These are phyloP conservation scores for Medicago arabica DNA, from an alignment of 306 rosid species.

Conservation along the genomic window DNA sequence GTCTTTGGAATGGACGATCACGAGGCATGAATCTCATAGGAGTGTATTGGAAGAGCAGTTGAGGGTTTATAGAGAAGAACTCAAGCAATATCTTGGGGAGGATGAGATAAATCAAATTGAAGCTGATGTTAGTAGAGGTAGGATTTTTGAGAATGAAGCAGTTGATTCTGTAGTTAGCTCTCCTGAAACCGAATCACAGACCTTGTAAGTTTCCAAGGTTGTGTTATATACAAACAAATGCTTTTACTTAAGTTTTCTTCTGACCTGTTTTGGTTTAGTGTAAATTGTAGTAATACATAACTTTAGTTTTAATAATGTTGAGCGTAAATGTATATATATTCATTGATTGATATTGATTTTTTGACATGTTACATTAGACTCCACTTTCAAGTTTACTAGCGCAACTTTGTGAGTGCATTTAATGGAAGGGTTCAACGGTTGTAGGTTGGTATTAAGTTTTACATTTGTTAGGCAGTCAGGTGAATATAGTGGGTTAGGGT, in stretches of 20 bases:
- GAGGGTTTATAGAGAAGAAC: slow-evolving; percentile 44
- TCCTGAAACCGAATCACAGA: slow-evolving; percentile 35
- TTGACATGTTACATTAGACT: slow-evolving; percentile 18
- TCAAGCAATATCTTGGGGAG: slow-evolving; percentile 36
- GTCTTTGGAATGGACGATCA: slow-evolving; percentile 52
- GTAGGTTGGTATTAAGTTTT: slow-evolving; percentile 12
- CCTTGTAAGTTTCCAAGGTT: slow-evolving; percentile 46
- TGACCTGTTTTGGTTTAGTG: slow-evolving; percentile 39
- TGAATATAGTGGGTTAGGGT: slow-evolving; percentile 16
- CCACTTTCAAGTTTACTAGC: slow-evolving; percentile 21
- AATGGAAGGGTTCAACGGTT: neutral
- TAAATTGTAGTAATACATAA: slow-evolving; percentile 37
- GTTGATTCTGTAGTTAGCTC: slow-evolving; percentile 36
- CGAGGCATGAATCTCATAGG: slow-evolving; percentile 49
- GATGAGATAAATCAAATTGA: slow-evolving; percentile 45
- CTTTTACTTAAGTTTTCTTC: slow-evolving; percentile 16
- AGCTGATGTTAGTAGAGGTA: neutral
- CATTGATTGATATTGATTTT: neutral
- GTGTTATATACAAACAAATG: slow-evolving; percentile 34
- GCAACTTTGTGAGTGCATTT: slow-evolving; percentile 20
- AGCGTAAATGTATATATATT: slow-evolving; percentile 14
- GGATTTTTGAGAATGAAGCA: neutral
- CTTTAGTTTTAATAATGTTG: slow-evolving; percentile 26
- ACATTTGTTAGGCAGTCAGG: neutral
- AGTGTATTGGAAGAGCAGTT: slow-evolving; percentile 50